phyloP scores from a whole-genome alignment of 208 protist species.

The Trypanosomatidae sp. region DNA sequence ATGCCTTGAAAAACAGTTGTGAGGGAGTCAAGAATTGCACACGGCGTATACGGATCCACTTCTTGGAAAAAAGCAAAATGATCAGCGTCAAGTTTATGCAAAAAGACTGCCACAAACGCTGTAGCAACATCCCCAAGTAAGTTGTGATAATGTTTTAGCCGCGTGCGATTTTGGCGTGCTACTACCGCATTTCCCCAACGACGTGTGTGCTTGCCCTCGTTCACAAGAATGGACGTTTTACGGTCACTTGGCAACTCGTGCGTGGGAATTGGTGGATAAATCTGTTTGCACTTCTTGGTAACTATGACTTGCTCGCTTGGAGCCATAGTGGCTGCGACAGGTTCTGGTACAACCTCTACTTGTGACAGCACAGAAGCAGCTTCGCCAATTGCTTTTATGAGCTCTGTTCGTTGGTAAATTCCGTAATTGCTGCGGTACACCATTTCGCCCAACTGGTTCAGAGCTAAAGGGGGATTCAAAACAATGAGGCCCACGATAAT shows the following conservation, averaged over 20 bases:
- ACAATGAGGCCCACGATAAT: slow-evolving; percentile 56
- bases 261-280: slow-evolving; percentile 74
- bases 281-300: slow-evolving; percentile 16
- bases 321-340: background rate
- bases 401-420: slow-evolving; percentile 63
- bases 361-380: slow-evolving; percentile 52
- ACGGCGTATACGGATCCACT: slow-evolving; percentile 60
- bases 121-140: slow-evolving; percentile 40
- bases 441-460: slow-evolving; percentile 50
- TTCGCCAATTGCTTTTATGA: slow-evolving; percentile 59
- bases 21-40: slow-evolving; percentile 39
- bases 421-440: slow-evolving; percentile 64
- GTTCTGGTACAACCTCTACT: slow-evolving; percentile 16
- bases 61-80: slow-evolving; percentile 73
- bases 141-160: slow-evolving; percentile 32
- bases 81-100: slow-evolving; percentile 45
- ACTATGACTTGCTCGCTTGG: background rate
- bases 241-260: slow-evolving; percentile 4
- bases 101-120: slow-evolving; percentile 55
- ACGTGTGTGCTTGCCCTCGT: slow-evolving; percentile 57
- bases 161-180: slow-evolving; percentile 17
- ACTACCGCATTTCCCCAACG: slow-evolving; percentile 60
- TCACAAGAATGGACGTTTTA: slow-evolving; percentile 36
- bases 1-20: slow-evolving; percentile 38
- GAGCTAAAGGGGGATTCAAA: slow-evolving; percentile 41